Conservation (phyloP, 2,329 filamentous ascomycete genomes). For the Monosporascus cannonballus region DNA sequence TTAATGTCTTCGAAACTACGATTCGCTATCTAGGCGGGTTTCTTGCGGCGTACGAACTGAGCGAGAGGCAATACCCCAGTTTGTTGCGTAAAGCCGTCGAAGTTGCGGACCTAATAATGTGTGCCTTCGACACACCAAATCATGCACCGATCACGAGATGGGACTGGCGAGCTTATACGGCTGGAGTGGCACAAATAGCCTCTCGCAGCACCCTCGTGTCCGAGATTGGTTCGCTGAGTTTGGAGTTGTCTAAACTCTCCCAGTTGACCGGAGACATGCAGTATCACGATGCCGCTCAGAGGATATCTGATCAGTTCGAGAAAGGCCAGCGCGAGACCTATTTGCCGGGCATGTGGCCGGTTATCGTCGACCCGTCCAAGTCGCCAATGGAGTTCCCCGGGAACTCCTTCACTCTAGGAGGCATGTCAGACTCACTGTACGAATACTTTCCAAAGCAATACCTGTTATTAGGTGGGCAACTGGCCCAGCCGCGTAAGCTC, state of each 20-base stretch:
- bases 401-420: conserved; percentile 50
- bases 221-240: conserved; percentile 51
- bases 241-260: conserved; percentile 60
- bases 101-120: conserved; percentile 58
- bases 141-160: conserved; percentile 58
- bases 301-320: conserved; percentile 51
- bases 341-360: conserved; percentile 59
- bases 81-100: conserved; percentile 57
- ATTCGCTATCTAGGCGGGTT: conserved; percentile 67
- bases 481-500: conserved; percentile 42
- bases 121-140: conserved; percentile 62
- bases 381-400: conserved; percentile 49
- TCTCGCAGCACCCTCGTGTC: conserved; percentile 33
- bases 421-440: conserved; percentile 52
- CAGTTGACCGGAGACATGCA: conserved; percentile 55
- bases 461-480: conserved; percentile 57
- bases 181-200: conserved; percentile 38
- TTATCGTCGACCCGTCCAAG: conserved; percentile 43
- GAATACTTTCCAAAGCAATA: conserved; percentile 64
- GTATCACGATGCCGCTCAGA: conserved; percentile 56
- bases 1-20: conserved; percentile 66
- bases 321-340: conserved; percentile 45
- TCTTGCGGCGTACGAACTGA: conserved; percentile 64
- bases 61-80: conserved; percentile 42
- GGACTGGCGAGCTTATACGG: conserved; percentile 48